A percentile compares a stretch with the other conserved stretches of the same genome.
These are phyloP conservation scores for Boechera divaricarpa DNA, from an alignment of 345 rosid genomes.

Conservation along the genomic window DNA sequence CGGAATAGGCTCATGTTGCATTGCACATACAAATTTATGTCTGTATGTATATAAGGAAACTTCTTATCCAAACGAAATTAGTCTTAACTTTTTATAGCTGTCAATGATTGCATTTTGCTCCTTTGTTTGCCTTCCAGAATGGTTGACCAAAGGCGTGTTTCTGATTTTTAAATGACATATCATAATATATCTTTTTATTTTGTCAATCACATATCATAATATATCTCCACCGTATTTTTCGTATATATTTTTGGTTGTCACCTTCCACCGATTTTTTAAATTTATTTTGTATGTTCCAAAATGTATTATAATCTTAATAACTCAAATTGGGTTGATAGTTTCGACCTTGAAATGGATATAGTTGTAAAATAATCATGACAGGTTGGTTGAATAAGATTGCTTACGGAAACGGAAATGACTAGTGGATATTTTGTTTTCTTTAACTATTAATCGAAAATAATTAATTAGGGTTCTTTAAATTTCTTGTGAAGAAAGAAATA, in stretches of 20 bases:
- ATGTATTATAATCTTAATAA: not conserved
- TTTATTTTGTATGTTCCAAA: not conserved
- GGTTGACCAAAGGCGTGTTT: slow-evolving; percentile 13
- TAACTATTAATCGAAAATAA: not conserved
- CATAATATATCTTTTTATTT: not conserved
- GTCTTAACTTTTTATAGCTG: not conserved
- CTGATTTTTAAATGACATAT: not conserved
- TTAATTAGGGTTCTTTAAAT: not conserved
- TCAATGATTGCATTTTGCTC: slow-evolving; percentile 11
- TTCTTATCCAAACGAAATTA: not conserved
- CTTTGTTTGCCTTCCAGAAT: not conserved
- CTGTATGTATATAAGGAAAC: not conserved
- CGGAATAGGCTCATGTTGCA: not conserved
- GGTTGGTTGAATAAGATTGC: slow-evolving; percentile 14
- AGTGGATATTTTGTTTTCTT: not conserved
- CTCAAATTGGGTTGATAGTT: not conserved
- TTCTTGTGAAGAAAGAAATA: slow-evolving; percentile 25
- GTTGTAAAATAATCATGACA: not conserved
- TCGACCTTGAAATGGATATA: not conserved
- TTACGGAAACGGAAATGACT: not conserved
- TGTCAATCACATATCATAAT: not conserved
- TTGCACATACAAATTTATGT: not conserved
- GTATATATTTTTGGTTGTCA: not conserved
- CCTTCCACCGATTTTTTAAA: not conserved
- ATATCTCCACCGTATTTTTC: slow-evolving; percentile 9